These are phyloP conservation scores for Avena eriantha DNA, from an alignment of 176 grass and related monocot genomes.

Conservation along the genomic window DNA sequence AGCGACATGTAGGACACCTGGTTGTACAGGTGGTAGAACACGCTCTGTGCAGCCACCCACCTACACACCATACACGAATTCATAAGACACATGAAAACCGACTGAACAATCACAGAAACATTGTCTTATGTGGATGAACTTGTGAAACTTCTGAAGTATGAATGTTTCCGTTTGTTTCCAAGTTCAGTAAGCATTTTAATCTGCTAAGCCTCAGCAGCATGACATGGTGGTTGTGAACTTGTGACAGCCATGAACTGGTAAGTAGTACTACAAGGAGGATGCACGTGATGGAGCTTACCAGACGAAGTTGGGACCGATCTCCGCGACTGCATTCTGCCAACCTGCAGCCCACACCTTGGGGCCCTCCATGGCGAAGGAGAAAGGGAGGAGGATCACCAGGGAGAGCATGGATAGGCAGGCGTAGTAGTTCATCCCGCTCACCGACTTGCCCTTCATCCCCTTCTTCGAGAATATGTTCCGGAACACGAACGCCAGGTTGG, in stretches of 20 bases:
- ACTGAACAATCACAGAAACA: slow-evolving; percentile 31
- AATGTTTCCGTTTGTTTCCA: not conserved
- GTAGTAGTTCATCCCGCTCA: slow-evolving; percentile 99
- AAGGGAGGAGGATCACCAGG: slow-evolving; percentile 82
- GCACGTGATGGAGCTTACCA: slow-evolving; percentile 64
- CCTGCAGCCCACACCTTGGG: slow-evolving; percentile 94
- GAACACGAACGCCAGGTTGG: slow-evolving; percentile 92
- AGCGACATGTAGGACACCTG: slow-evolving; percentile 99
- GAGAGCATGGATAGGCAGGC: slow-evolving; percentile 96
- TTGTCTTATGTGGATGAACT: not conserved
- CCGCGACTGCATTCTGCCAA: slow-evolving; percentile 74
- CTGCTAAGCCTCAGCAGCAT: not conserved
- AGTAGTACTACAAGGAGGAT: slow-evolving; percentile 32
- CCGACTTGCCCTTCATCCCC: slow-evolving; percentile 94
- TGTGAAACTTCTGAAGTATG: not conserved
- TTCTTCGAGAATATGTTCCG: slow-evolving; percentile 96
- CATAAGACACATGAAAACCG: slow-evolving; percentile 36
- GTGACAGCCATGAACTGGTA: not conserved
- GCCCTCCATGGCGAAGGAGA: slow-evolving; percentile 89
- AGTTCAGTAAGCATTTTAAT: slow-evolving; percentile 2
- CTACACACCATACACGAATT: slow-evolving; percentile 43
- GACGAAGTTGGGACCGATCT: slow-evolving; percentile 89
- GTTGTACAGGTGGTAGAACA: slow-evolving; percentile 99
- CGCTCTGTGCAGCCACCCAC: slow-evolving; percentile 94
- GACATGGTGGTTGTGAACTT: not conserved